Evolutionary conservation across 2,329 filamentous ascomycete species (phyloP), one percentile per base, ranked within the genome.

Genomic region (Mollisiaceae sp.): DNA sequence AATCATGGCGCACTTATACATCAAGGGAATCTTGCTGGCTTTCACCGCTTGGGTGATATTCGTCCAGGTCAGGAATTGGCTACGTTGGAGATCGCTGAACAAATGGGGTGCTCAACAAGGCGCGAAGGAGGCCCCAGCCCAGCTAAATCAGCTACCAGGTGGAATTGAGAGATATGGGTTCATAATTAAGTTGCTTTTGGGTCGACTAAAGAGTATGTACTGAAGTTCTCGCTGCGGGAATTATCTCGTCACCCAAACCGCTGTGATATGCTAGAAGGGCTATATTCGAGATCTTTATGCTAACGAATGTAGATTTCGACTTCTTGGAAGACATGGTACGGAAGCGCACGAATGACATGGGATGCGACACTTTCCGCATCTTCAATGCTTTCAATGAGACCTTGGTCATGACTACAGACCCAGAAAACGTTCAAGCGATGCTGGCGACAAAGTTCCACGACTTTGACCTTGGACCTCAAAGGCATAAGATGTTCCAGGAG

Each of bases 341-440:
- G 9, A 27, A 45, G 12, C 63, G 67, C 24, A 66, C 43, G 35
- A 60, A n/a, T 22, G 36, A 64, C 18, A 67, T 70, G 54, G 62
- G 65, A 2, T 47, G 45, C 20, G 22, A 65, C 8, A 72, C 72
- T 2, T 69, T 63, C 36, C 65, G 66, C 4, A 58, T 65, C 15
- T 20, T 65, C 24, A 50, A 52, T n/a, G 20, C 62, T 2, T 64
- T 71, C 50, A 64, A 69, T 35, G 43, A 24, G 38, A 78, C 80
- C 1, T 77, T 82, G 66, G 69, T 86, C 62, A 73, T 80, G 50
- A 87, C 84, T 0, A 77, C 57, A 47, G 73, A 77, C 14, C 75
- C 75, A 35, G 69, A 73, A 57, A 76, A 76, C 27, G 69, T 78
- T 12, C 75, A 76, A 66, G 71, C 73, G 1, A 59, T 76, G 22